Conservation (phyloP, 768 basidiomycete genomes). For the Mrakia blollopis region DNA sequence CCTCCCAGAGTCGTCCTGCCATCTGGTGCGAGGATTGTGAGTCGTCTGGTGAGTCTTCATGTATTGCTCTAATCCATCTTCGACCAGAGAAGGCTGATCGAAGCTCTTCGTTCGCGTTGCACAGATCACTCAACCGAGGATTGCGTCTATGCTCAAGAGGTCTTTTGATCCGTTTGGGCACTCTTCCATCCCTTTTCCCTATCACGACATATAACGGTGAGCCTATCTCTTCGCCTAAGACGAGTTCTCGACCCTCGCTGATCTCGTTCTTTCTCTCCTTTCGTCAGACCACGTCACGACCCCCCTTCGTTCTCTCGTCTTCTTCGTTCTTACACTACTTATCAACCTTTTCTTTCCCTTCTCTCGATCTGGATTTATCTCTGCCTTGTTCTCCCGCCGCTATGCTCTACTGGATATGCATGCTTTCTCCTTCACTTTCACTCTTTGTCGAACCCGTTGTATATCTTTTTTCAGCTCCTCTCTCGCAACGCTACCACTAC, state of each 20-base stretch:
- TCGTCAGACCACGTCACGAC: too few species aligned
- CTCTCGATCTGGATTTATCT: background rate
- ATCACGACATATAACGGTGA: background rate
- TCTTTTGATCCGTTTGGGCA: slow-evolving; percentile 55
- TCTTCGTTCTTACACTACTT: background rate
- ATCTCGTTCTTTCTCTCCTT: too few species aligned
- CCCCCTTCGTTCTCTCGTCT: too few species aligned
- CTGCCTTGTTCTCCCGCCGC: too few species aligned
- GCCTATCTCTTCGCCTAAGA: too few species aligned
- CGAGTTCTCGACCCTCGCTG: too few species aligned
- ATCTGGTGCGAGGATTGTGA: slow-evolving; percentile 72
- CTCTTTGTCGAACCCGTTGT: too few species aligned
- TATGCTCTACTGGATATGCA: background rate
- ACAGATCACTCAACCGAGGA: slow-evolving; percentile 65
- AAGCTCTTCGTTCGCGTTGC: background rate
- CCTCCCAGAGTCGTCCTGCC: background rate
- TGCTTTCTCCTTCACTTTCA: background rate
- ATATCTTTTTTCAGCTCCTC: too few species aligned
- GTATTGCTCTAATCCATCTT: too few species aligned
- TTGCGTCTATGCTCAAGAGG: slow-evolving; percentile 80
- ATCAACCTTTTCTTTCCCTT: background rate
- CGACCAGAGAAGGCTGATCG: background rate
- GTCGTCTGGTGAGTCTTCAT: slow-evolving; percentile 45
- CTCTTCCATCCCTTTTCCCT: background rate
- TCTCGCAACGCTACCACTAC: too few species aligned